Evolutionary conservation across 2,329 filamentous ascomycete species (phyloP).

Genomic region (Cladosporium sp.): DNA sequence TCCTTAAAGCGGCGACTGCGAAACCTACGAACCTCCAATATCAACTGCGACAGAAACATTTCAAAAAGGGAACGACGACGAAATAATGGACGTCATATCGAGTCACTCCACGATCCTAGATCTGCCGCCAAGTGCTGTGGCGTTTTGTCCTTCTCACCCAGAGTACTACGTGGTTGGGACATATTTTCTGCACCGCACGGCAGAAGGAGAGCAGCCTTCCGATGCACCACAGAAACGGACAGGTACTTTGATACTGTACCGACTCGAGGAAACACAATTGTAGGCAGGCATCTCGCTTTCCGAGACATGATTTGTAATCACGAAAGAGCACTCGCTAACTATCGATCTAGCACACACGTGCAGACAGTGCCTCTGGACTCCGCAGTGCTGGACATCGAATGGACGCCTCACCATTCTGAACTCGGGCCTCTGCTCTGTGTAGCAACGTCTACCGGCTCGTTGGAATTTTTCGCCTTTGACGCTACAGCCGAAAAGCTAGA

Average conservation of each 20-base stretch:
- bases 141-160: slow-evolving; percentile 61
- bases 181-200: slow-evolving; percentile 62
- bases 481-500: slow-evolving; percentile 24
- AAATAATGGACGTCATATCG: slow-evolving; percentile 23
- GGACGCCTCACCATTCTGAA: slow-evolving; percentile 51
- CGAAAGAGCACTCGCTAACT: neutral
- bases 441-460: slow-evolving; percentile 70
- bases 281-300: slow-evolving; percentile 39
- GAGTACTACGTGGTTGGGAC: slow-evolving; percentile 76
- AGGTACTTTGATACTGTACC: slow-evolving; percentile 69
- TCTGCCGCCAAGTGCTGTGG: slow-evolving; percentile 72
- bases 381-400: slow-evolving; percentile 82
- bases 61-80: neutral
- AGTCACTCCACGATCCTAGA: slow-evolving; percentile 52
- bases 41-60: too few relatives aligned
- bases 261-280: slow-evolving; percentile 51
- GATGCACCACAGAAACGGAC: slow-evolving; percentile 47
- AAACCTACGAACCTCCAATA: too few relatives aligned
- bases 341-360: slow-evolving; percentile 16
- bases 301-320: neutral
- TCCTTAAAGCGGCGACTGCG: too few relatives aligned
- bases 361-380: slow-evolving; percentile 58
- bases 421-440: slow-evolving; percentile 57
- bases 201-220: slow-evolving; percentile 15
- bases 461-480: slow-evolving; percentile 56